Evolutionary conservation across 2,329 filamentous ascomycete genomes (phyloP).

Genomic region (Alternaria sp.): DNA sequence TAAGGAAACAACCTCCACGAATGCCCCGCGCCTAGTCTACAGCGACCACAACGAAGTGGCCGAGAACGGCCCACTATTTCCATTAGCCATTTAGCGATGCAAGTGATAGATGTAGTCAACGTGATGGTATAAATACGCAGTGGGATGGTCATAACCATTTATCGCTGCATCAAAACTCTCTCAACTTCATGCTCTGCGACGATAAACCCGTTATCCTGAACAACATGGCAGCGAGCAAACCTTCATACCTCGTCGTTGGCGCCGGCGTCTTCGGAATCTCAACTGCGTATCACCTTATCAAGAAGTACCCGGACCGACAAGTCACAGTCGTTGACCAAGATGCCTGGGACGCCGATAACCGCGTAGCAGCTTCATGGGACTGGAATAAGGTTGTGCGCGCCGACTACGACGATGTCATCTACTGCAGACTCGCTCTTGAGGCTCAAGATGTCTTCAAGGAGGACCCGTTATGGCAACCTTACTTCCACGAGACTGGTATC

Average conservation of each 20-base stretch:
- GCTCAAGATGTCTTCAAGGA: constrained; percentile 69
- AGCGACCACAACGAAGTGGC: constrained; percentile 25
- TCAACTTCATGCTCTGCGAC: constrained; percentile 23
- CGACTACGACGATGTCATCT: constrained; percentile 72
- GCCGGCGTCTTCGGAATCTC: constrained; percentile 51
- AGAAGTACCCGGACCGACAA: constrained; percentile 52
- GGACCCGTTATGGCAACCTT: constrained; percentile 65
- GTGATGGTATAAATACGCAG: constrained; percentile 30
- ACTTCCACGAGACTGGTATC: constrained; percentile 63
- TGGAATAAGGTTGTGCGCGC: constrained; percentile 77
- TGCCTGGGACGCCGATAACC: constrained; percentile 43
- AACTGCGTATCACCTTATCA: constrained; percentile 52
- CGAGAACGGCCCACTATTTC: constrained; percentile 33
- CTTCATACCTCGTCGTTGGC: constrained; percentile 48
- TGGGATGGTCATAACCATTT: constrained; percentile 7
- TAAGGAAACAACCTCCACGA: constrained; percentile 40
- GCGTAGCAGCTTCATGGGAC: constrained; percentile 72
- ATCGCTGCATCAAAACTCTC: constrained; percentile 20
- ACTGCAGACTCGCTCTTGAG: constrained; percentile 71
- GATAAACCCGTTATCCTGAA: constrained; percentile 25
- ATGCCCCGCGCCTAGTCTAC: constrained; percentile 36
- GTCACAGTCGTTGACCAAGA: constrained; percentile 54
- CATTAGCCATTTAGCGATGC: constrained; percentile 14
- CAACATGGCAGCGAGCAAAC: constrained; percentile 40
- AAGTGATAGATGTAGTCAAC: constrained; percentile 13